phyloP scores from a whole-genome alignment of 495 filamentous ascomycete genomes.

The Filosporella fistucella region DNA sequence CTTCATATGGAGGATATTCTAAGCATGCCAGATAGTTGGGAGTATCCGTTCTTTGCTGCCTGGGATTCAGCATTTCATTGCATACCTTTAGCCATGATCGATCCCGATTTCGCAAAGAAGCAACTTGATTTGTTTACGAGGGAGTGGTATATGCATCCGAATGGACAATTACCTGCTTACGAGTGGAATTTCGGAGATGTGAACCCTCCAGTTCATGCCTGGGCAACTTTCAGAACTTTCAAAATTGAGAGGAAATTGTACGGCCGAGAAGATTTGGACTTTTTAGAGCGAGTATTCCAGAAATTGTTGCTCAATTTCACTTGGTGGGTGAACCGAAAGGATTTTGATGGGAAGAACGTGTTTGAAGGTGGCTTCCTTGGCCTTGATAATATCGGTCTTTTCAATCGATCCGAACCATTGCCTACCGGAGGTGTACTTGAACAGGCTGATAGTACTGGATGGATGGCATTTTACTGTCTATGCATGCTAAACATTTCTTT shows the following conservation, averaged over 20 bases:
- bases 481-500: slow-evolving; percentile 95
- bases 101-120: slow-evolving; percentile 96
- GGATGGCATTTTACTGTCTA: slow-evolving; percentile 97
- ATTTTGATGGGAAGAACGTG: slow-evolving; percentile 88
- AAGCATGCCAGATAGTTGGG: slow-evolving; percentile 98
- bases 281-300: slow-evolving; percentile 93
- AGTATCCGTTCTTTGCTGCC: slow-evolving; percentile 97
- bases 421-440: slow-evolving; percentile 91
- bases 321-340: slow-evolving; percentile 98
- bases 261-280: slow-evolving; percentile 89
- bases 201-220: slow-evolving; percentile 94
- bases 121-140: slow-evolving; percentile 92
- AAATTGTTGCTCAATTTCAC: slow-evolving; percentile 95
- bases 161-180: slow-evolving; percentile 84
- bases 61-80: slow-evolving; percentile 98
- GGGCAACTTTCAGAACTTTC: slow-evolving; percentile 91
- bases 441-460: slow-evolving; percentile 95
- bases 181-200: slow-evolving; percentile 99
- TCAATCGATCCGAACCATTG: slow-evolving; percentile 95
- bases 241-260: slow-evolving; percentile 98
- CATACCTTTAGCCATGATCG: slow-evolving; percentile 93
- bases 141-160: slow-evolving; percentile 99
- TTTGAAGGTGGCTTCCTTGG: slow-evolving; percentile 98
- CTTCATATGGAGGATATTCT: slow-evolving; percentile 90
- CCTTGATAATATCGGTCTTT: slow-evolving; percentile 92